Percentiles rank a stretch among this genome's conserved stretches.
Conservation (phyloP, 305 asterid species). For the Fraxinus baroniana region DNA sequence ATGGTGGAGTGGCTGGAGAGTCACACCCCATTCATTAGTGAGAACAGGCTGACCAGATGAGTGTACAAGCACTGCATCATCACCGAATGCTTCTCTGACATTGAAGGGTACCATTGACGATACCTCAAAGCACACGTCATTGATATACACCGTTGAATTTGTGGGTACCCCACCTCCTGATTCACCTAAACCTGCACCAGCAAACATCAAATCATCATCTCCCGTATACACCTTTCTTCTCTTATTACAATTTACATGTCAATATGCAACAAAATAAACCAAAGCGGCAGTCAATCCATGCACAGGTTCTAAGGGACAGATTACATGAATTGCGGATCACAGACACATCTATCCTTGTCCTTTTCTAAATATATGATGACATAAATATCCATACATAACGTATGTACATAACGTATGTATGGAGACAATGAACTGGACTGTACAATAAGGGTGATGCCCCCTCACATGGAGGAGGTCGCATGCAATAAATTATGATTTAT, state of each 20-base stretch:
- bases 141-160: slow-evolving; percentile 74
- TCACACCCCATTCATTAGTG: slow-evolving; percentile 79
- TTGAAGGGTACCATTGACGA: slow-evolving; percentile 57
- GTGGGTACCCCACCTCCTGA: slow-evolving; percentile 37
- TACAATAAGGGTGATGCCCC: background rate
- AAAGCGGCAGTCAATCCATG: slow-evolving; percentile 40
- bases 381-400: slow-evolving; percentile 19
- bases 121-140: slow-evolving; percentile 87
- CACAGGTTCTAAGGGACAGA: slow-evolving; percentile 37
- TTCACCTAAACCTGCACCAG: slow-evolving; percentile 44
- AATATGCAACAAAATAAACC: background rate
- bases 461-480: too few species aligned
- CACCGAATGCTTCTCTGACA: slow-evolving; percentile 81
- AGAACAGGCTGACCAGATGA: slow-evolving; percentile 77
- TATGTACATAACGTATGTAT: background rate
- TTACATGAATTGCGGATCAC: slow-evolving; percentile 32
- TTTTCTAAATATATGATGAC: slow-evolving; percentile 30
- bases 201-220: slow-evolving; percentile 31
- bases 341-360: slow-evolving; percentile 38
- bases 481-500: too few species aligned
- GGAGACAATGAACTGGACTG: slow-evolving; percentile 20
- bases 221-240: background rate
- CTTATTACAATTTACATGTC: background rate
- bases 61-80: slow-evolving; percentile 76
- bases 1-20: slow-evolving; percentile 77